phyloP scores from a whole-genome alignment of 257 asterid genomes.

The Primulina tabacum region DNA sequence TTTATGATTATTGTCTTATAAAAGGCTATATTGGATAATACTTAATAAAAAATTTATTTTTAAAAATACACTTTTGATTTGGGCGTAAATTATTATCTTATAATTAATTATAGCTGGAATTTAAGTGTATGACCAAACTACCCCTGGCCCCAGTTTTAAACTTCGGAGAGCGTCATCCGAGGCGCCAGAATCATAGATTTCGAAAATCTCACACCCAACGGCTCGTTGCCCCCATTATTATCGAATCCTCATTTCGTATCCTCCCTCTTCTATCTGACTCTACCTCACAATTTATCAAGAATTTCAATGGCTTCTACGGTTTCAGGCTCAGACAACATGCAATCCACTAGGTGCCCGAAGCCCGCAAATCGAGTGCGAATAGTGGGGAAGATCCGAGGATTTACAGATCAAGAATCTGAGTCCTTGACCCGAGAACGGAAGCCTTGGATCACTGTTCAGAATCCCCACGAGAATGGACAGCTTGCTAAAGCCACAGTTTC shows the following conservation, averaged over 20 bases:
- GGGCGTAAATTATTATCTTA: too few relatives aligned
- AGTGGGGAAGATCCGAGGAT: constrained; percentile 54
- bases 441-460: constrained; percentile 50
- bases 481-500: constrained; percentile 35
- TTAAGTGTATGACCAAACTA: too few relatives aligned
- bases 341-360: constrained; percentile 21
- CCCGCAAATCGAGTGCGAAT: constrained; percentile 47
- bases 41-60: too few relatives aligned
- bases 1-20: too few relatives aligned
- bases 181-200: constrained; percentile 20
- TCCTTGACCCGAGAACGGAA: constrained; percentile 28
- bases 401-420: constrained; percentile 42
- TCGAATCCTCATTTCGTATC: background rate
- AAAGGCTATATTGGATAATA: too few relatives aligned
- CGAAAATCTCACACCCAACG: constrained; percentile 30
- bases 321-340: constrained; percentile 25
- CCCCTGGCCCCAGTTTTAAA: too few relatives aligned
- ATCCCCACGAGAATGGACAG: constrained; percentile 30
- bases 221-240: constrained; percentile 17
- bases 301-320: constrained; percentile 34
- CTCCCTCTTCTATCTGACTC: background rate
- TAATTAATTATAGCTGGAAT: too few relatives aligned
- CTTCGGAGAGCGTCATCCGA: background rate
- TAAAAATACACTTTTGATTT: too few relatives aligned
- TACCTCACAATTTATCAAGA: background rate